Conservation (phyloP, 2,329 filamentous ascomycete genomes). For the Penicillium frequentans region DNA sequence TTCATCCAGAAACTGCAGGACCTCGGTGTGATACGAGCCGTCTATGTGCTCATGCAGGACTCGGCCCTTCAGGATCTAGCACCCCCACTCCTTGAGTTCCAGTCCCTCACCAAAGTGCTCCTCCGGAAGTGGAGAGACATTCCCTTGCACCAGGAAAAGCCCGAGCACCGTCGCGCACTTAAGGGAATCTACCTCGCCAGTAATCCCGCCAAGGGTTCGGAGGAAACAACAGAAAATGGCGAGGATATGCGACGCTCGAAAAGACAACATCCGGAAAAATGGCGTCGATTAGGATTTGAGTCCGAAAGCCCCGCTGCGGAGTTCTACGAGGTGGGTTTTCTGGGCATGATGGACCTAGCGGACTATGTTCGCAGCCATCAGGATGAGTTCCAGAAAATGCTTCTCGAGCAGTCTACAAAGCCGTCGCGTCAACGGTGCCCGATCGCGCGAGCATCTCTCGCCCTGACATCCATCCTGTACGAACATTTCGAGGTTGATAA, state of each 20-base stretch:
- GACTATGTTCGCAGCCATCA: slow-evolving; percentile 92
- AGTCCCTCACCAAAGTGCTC: slow-evolving; percentile 83
- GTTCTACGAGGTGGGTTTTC: slow-evolving; percentile 80
- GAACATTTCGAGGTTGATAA: slow-evolving; percentile 95
- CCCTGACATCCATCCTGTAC: slow-evolving; percentile 84
- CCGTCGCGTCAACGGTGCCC: slow-evolving; percentile 75
- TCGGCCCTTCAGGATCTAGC: slow-evolving; percentile 87
- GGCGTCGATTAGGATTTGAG: slow-evolving; percentile 88
- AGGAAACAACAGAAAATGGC: slow-evolving; percentile 32
- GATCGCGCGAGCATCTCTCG: slow-evolving; percentile 79
- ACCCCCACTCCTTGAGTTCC: slow-evolving; percentile 88
- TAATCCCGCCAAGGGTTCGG: slow-evolving; percentile 44
- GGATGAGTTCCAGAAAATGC: slow-evolving; percentile 85
- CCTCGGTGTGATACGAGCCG: slow-evolving; percentile 85
- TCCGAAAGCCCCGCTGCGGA: slow-evolving; percentile 83
- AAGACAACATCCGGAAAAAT: slow-evolving; percentile 84
- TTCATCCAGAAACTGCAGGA: slow-evolving; percentile 94
- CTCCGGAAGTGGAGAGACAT: slow-evolving; percentile 87
- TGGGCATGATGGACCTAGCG: slow-evolving; percentile 96
- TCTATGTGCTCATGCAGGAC: slow-evolving; percentile 92
- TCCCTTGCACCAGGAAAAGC: slow-evolving; percentile 76
- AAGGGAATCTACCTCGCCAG: slow-evolving; percentile 84
- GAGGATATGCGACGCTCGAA: slow-evolving; percentile 59
- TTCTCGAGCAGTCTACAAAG: slow-evolving; percentile 82
- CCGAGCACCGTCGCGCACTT: slow-evolving; percentile 83